These are phyloP conservation scores for Russula earlei DNA, from an alignment of 768 basidiomycete genomes.

Conservation along the genomic window DNA sequence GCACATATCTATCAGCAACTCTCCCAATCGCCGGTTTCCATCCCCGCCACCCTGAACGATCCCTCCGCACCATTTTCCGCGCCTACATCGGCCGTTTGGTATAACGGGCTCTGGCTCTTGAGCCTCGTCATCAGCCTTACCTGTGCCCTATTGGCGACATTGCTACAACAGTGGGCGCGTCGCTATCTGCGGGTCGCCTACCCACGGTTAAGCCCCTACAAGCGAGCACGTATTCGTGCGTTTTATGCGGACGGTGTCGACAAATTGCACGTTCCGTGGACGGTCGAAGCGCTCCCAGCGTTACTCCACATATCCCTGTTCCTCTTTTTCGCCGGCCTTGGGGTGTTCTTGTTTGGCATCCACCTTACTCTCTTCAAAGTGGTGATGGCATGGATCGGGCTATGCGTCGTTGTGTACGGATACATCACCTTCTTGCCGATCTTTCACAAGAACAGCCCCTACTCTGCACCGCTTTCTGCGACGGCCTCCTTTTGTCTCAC, in stretches of 20 bases:
- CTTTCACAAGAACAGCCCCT: constrained; percentile 3
- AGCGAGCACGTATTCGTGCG: constrained; percentile 34
- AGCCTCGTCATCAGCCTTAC: constrained; percentile 32
- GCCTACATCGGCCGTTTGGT: constrained; percentile 28
- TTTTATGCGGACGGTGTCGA: constrained; percentile 31
- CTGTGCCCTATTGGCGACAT: constrained; percentile 36
- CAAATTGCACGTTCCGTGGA: constrained; percentile 31
- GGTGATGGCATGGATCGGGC: background rate
- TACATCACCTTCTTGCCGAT: constrained; percentile 10
- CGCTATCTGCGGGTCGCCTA: constrained; percentile 27
- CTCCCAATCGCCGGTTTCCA: background rate
- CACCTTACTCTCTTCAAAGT: constrained; percentile 14
- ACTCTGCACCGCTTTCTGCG: background rate
- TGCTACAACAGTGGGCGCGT: constrained; percentile 43
- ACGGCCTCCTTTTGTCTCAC: background rate
- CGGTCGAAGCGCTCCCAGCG: constrained; percentile 37
- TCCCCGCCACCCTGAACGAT: background rate
- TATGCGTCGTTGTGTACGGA: constrained; percentile 13
- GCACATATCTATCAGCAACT: constrained; percentile 4
- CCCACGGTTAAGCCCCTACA: constrained; percentile 24
- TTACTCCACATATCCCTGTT: constrained; percentile 44
- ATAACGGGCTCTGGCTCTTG: constrained; percentile 36
- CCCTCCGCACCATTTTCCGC: constrained; percentile 14
- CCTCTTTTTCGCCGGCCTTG: constrained; percentile 41
- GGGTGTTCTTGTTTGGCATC: constrained; percentile 34